Percentiles rank a stretch among this genome's conserved stretches.
Evolutionary conservation across 345 rosid genomes (phyloP).

Genomic region (Populus pruinosa): DNA sequence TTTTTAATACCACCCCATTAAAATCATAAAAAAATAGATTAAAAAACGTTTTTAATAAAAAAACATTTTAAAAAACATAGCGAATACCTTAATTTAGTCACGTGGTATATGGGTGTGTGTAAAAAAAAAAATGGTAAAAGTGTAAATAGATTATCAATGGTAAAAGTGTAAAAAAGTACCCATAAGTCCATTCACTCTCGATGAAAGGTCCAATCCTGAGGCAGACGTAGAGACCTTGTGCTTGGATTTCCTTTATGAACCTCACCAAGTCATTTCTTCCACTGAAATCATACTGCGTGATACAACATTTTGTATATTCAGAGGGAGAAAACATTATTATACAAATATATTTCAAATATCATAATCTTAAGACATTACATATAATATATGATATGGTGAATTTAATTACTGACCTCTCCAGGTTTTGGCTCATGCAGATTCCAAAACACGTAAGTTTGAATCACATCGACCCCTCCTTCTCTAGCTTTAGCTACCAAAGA

Average conservation of each 20-base stretch:
- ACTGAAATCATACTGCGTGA: conserved; percentile 70
- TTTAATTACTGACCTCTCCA: conserved; percentile 48
- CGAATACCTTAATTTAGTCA: no score
- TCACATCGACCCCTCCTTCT: conserved; percentile 87
- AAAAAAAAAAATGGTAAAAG: no score
- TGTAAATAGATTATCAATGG: no score
- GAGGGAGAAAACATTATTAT: not conserved
- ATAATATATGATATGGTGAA: not conserved
- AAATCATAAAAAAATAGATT: no score
- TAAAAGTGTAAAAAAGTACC: conserved; percentile 33
- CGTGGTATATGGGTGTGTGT: accelerated
- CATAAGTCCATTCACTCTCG: conserved; percentile 86
- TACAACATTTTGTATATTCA: no score
- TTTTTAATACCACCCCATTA: no score
- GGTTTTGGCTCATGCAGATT: conserved; percentile 81
- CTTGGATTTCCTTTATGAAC: conserved; percentile 74
- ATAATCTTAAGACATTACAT: no score
- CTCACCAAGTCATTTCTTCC: conserved; percentile 72
- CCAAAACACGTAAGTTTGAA: conserved; percentile 95
- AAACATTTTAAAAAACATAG: no score
- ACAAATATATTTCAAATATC: not conserved
- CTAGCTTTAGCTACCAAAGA: conserved; percentile 73
- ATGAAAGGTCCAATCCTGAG: conserved; percentile 89
- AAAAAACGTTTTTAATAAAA: no score
- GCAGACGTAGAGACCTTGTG: conserved; percentile 74